Conservation (phyloP, 208 protist genomes). For the Vickermania ingenoplastis region DNA sequence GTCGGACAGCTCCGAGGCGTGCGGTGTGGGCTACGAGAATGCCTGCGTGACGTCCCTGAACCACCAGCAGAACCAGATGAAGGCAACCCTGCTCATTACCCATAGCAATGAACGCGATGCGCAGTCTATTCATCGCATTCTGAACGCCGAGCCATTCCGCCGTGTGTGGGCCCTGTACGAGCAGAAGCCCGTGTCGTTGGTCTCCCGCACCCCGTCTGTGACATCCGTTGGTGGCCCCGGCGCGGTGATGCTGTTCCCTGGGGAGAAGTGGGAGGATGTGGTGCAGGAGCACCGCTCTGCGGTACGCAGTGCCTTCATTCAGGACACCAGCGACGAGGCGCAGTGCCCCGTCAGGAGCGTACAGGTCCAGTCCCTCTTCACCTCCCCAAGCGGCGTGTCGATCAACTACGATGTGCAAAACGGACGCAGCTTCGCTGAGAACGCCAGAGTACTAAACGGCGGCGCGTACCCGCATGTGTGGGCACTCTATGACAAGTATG, state of each 20-base stretch:
- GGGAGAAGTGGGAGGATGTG: not conserved
- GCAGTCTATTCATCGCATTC: slow-evolving; percentile 1
- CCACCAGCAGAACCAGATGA: slow-evolving; percentile 4
- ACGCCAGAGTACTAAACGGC: not conserved
- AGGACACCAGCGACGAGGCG: not conserved
- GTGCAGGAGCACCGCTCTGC: not conserved
- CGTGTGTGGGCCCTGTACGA: slow-evolving; percentile 26
- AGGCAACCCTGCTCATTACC: slow-evolving; percentile 3
- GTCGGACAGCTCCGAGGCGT: slow-evolving; percentile 4
- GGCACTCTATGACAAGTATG: not conserved
- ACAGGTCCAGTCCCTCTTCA: slow-evolving; percentile 1
- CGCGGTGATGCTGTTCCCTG: not conserved
- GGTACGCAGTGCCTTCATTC: slow-evolving; percentile 1
- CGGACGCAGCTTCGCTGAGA: not conserved
- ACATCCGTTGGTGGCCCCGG: not conserved
- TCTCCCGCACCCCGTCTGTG: not conserved
- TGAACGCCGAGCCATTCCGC: slow-evolving; percentile 19
- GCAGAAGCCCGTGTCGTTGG: not conserved
- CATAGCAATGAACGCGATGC: slow-evolving; percentile 1
- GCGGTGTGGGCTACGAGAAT: slow-evolving; percentile 10
- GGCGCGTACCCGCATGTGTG: not conserved
- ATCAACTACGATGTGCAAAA: not conserved
- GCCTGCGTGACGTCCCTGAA: slow-evolving; percentile 9
- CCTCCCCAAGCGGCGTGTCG: not conserved
- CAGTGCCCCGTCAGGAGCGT: not conserved